phyloP scores from a whole-genome alignment of 805 yeast genomes.

The Candida xyloterini region DNA sequence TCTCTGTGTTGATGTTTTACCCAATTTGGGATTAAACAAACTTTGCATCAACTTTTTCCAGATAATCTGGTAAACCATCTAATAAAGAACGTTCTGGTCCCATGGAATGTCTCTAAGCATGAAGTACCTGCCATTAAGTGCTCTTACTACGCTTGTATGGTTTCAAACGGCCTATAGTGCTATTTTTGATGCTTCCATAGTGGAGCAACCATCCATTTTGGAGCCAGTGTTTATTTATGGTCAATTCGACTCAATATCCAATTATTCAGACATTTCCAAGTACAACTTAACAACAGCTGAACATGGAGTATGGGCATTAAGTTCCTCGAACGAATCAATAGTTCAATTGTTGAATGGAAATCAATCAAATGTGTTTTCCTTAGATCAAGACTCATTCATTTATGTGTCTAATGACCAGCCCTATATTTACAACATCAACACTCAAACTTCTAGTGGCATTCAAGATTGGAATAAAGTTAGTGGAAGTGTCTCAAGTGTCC shows the following conservation, averaged over 20 bases:
- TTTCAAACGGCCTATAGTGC: not conserved
- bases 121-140: not conserved
- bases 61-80: constrained; percentile 4
- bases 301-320: constrained; percentile 21
- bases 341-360: constrained; percentile 11
- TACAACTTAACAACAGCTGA: constrained; percentile 24
- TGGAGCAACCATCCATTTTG: constrained; percentile 18
- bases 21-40: constrained; percentile 1
- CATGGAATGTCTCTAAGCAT: constrained; percentile 4
- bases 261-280: constrained; percentile 18
- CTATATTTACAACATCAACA: constrained; percentile 14
- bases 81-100: not conserved
- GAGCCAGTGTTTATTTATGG: constrained; percentile 28
- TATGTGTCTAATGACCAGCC: constrained; percentile 29
- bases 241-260: constrained; percentile 26
- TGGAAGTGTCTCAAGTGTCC: constrained; percentile 44
- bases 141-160: not conserved
- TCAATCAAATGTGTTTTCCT: constrained; percentile 10
- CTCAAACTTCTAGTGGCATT: constrained; percentile 4
- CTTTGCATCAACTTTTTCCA: constrained; percentile 2
- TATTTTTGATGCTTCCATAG: constrained; percentile 1
- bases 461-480: constrained; percentile 28
- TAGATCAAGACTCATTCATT: constrained; percentile 18
- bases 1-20: constrained; percentile 6
- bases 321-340: constrained; percentile 16